A percentile compares a stretch with the other conserved stretches of the same genome.
Conservation (phyloP, 108 stramenopile species). For the Nitzschia putrida region DNA sequence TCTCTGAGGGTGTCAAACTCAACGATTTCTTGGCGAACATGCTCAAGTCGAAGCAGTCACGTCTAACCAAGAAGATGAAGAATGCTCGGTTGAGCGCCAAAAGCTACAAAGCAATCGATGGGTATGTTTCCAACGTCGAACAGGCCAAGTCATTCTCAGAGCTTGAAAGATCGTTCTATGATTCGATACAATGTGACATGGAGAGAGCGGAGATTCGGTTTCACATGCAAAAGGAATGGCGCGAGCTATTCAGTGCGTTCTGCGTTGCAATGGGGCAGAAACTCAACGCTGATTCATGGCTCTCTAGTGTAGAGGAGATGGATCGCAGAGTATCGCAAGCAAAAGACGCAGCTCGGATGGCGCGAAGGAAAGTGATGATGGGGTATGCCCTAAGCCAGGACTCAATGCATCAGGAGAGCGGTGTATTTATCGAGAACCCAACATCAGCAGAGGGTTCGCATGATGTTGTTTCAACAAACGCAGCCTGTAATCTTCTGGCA, state of each 20-base stretch:
- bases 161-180: conserved; percentile 69
- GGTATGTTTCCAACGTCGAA: conserved; percentile 42
- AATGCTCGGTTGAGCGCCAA: conserved; percentile 77
- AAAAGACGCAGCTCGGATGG: conserved; percentile 76
- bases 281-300: conserved; percentile 76
- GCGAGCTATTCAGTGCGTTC: conserved; percentile 70
- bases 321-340: conserved; percentile 68
- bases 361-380: conserved; percentile 81
- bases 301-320: conserved; percentile 81
- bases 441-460: neutral
- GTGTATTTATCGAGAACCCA: conserved; percentile 73
- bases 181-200: conserved; percentile 52
- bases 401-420: conserved; percentile 60
- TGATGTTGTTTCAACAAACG: neutral
- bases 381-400: conserved; percentile 71
- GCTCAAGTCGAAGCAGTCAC: conserved; percentile 84
- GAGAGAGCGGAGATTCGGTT: conserved; percentile 81
- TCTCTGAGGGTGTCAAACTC: conserved; percentile 73
- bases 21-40: conserved; percentile 81
- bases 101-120: conserved; percentile 51
- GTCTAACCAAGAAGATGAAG: conserved; percentile 91
- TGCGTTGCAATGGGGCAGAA: conserved; percentile 64
- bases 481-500: neutral
- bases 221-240: conserved; percentile 85
- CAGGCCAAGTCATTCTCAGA: conserved; percentile 70